Conservation (phyloP, 2,329 filamentous ascomycete species). For the Alternaria sp. region DNA sequence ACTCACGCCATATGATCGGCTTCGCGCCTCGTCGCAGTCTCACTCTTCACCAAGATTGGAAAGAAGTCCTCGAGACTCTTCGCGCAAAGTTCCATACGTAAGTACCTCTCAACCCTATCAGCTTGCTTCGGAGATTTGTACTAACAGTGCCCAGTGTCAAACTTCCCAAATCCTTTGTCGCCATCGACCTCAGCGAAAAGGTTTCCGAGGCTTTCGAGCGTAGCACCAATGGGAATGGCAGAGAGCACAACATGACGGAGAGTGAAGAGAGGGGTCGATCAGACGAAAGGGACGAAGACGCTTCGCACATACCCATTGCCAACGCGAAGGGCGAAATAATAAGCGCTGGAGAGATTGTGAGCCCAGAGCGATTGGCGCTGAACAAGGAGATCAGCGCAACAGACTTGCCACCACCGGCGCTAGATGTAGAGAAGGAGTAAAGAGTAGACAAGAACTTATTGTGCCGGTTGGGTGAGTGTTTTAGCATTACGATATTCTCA, state of each 20-base stretch:
- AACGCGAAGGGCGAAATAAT: conserved; percentile 13
- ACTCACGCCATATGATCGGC: conserved; percentile 95
- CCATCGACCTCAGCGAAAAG: conserved; percentile 61
- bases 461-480: not conserved
- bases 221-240: conserved; percentile 25
- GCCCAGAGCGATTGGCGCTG: conserved; percentile 4
- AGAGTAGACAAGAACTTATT: not conserved
- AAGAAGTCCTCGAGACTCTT: conserved; percentile 93
- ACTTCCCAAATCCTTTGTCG: conserved; percentile 61
- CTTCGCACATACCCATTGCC: conserved; percentile 17
- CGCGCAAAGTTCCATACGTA: conserved; percentile 95
- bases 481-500: not conserved
- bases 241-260: conserved; percentile 31
- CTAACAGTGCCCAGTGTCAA: conserved; percentile 52
- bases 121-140: not conserved
- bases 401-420: conserved; percentile 20
- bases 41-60: conserved; percentile 93
- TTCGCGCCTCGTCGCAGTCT: conserved; percentile 89
- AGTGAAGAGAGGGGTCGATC: conserved; percentile 29
- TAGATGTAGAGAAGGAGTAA: conserved; percentile 18
- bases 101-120: conserved; percentile 49
- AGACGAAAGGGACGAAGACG: conserved; percentile 27
- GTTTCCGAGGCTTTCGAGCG: conserved; percentile 56
- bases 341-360: conserved; percentile 1
- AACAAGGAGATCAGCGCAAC: conserved; percentile 16